Evolutionary conservation across 192 early-diverging fungal genomes (phyloP).

Genomic region (Nowakowskiella sp.): DNA sequence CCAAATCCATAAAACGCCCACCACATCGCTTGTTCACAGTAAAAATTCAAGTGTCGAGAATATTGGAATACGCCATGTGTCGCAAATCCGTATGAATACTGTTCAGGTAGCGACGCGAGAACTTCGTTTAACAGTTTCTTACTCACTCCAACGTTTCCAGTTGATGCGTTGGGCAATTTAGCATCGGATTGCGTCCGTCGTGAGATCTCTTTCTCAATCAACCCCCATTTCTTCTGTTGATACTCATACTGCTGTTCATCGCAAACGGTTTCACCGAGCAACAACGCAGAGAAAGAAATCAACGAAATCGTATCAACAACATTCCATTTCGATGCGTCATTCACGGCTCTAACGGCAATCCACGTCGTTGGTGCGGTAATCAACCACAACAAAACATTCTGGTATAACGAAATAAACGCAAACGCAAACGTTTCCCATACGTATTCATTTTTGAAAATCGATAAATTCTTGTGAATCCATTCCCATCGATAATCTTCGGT

Average conservation of each 20-base stretch:
- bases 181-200: not conserved
- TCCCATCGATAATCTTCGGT: conserved; percentile 75
- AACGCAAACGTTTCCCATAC: conserved; percentile 62
- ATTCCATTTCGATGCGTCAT: conserved; percentile 9
- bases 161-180: not conserved
- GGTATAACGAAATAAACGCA: conserved; percentile 65
- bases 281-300: not conserved
- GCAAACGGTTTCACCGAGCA: conserved; percentile 59
- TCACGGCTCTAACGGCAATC: not conserved
- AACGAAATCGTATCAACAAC: not conserved
- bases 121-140: conserved; percentile 10
- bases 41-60: conserved; percentile 79
- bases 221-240: conserved; percentile 36
- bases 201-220: too few species aligned
- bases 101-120: conserved; percentile 16
- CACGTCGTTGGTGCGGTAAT: conserved; percentile 40
- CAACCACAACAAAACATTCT: conserved; percentile 59
- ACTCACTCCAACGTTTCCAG: conserved; percentile 9
- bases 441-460: conserved; percentile 16
- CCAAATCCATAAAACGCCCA: conserved; percentile 50
- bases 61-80: conserved; percentile 64
- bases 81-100: conserved; percentile 58
- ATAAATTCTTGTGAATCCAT: conserved; percentile 18
- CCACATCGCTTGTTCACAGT: conserved; percentile 52
- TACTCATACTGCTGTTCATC: conserved; percentile 80